Conservation (phyloP, 2,329 filamentous ascomycete genomes). For the Penicillium sp. region DNA sequence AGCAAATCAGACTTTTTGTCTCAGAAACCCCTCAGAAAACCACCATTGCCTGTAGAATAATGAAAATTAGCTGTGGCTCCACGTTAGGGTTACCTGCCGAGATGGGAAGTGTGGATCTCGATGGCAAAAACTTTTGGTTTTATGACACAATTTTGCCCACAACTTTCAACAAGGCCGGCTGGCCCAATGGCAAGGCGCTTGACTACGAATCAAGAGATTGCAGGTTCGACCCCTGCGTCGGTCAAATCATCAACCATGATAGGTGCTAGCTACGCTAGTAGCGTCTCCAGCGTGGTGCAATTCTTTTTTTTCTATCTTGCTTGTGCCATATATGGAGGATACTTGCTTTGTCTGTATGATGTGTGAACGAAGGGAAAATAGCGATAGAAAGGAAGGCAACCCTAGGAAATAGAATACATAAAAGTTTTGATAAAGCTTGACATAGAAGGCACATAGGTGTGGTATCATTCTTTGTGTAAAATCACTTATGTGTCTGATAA, state of each 20-base stretch:
- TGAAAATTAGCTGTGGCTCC: background rate
- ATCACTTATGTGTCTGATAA: no score
- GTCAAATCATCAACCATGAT: conserved; percentile 22
- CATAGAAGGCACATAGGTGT: no score
- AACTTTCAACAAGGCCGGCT: conserved; percentile 24
- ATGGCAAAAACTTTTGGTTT: background rate
- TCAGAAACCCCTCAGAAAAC: no score
- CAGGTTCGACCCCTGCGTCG: conserved; percentile 45
- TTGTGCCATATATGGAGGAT: no score
- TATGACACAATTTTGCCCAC: background rate
- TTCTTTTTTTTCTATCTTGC: no score
- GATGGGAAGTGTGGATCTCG: background rate
- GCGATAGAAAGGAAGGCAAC: background rate
- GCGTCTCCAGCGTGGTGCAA: no score
- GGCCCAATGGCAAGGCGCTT: conserved; percentile 51
- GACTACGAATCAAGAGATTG: conserved; percentile 52
- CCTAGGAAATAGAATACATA: background rate
- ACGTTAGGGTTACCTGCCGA: background rate
- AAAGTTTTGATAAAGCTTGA: background rate
- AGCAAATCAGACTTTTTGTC: no score
- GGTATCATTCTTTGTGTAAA: no score
- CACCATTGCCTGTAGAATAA: background rate
- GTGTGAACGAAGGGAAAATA: background rate
- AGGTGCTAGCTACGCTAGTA: no score
- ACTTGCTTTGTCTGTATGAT: background rate